Conservation (phyloP, 2,329 filamentous ascomycete species). For the Cadophora gregata region DNA sequence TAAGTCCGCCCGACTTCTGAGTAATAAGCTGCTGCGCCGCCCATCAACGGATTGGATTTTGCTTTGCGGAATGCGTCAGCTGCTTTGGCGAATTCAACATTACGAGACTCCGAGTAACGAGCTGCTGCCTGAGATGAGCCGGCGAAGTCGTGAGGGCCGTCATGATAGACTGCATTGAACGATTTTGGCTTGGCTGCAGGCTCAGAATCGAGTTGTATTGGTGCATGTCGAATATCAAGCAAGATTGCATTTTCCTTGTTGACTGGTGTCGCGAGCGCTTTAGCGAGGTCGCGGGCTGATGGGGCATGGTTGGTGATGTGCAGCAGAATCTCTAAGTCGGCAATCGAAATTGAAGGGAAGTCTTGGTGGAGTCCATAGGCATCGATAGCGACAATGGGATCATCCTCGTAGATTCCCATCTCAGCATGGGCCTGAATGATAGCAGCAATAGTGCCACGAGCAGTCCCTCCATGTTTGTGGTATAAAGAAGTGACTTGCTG, state of each 20-base stretch:
- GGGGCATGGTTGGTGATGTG: conserved; percentile 62
- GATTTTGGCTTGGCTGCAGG: conserved; percentile 18
- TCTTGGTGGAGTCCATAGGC: conserved; percentile 59
- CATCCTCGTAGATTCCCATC: conserved; percentile 48
- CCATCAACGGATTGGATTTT: conserved; percentile 75
- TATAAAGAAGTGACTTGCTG: conserved; percentile 62
- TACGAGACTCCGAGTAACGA: conserved; percentile 30
- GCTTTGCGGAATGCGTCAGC: conserved; percentile 62
- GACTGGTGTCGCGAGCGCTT: conserved; percentile 51
- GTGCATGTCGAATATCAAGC: conserved; percentile 41
- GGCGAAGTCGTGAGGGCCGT: conserved; percentile 23
- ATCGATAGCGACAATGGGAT: conserved; percentile 52
- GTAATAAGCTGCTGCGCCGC: conserved; percentile 79
- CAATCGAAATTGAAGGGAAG: conserved; percentile 57
- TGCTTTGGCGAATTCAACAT: conserved; percentile 61
- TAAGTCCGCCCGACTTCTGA: conserved; percentile 71
- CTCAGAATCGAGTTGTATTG: conserved; percentile 31
- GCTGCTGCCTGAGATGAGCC: conserved; percentile 24
- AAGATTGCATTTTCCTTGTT: conserved; percentile 34
- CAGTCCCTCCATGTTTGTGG: conserved; percentile 62
- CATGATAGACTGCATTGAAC: conserved; percentile 22
- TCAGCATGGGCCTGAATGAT: conserved; percentile 47
- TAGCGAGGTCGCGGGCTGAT: conserved; percentile 62
- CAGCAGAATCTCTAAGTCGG: conserved; percentile 58
- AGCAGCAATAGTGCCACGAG: conserved; percentile 59